A percentile compares a stretch with the other conserved stretches of the same genome.
phyloP scores from a whole-genome alignment of 2,329 filamentous ascomycete species.

The Colletotrichum sp. region DNA sequence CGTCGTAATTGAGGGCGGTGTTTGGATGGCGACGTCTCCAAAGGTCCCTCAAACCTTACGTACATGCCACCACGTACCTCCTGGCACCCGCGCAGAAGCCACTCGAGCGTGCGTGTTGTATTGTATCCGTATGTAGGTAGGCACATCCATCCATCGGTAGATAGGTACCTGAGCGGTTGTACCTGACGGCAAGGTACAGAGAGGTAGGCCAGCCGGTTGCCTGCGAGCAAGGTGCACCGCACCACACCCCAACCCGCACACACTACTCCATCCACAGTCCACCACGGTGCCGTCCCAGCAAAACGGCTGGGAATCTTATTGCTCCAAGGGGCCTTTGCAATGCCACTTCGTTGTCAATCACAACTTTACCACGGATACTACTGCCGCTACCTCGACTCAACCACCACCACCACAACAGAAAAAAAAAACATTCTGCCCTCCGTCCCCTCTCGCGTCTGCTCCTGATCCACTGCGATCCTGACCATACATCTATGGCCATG shows the following conservation, averaged over 20 bases:
- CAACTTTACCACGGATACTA: constrained; percentile 3
- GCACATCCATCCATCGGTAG: not conserved
- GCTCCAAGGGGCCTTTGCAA: constrained; percentile 20
- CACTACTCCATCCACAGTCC: not conserved
- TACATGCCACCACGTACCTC: constrained; percentile 5
- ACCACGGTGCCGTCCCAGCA: constrained; percentile 17
- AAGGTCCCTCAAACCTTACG: constrained; percentile 13
- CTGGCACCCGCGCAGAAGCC: not conserved
- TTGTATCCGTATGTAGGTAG: not conserved
- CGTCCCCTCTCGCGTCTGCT: not conserved
- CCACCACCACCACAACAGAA: constrained; percentile 1
- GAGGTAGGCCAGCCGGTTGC: not conserved
- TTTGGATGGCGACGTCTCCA: constrained; percentile 12
- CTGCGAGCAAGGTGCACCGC: not conserved
- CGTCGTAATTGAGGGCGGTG: constrained; percentile 11
- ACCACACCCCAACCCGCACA: not conserved
- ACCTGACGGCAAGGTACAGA: not conserved
- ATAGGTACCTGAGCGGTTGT: not conserved
- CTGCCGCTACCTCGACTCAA: not conserved
- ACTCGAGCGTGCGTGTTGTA: not conserved
- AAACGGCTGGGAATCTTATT: constrained; percentile 23
- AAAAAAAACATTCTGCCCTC: constrained; percentile 4
- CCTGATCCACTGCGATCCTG: not conserved
- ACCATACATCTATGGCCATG: constrained; percentile 1
- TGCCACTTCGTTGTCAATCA: constrained; percentile 19